Evolutionary conservation across 75 land plant genomes (phyloP).

Genomic region (Sequoiadendron giganteum): DNA sequence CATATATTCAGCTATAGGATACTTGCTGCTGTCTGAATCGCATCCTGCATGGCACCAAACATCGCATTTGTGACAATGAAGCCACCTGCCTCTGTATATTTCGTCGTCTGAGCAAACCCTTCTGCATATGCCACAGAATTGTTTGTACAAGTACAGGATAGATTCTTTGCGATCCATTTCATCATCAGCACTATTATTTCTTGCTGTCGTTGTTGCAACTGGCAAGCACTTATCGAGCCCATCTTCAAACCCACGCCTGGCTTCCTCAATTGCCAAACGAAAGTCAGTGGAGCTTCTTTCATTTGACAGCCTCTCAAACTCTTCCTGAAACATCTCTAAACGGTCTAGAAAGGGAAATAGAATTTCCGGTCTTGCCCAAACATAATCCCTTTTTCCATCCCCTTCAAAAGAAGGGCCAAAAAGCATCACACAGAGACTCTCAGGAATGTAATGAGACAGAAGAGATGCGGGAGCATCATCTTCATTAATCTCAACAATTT

Average conservation of each 20-base stretch:
- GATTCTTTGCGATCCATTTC: background rate
- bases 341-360: conserved; percentile 74
- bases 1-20: background rate
- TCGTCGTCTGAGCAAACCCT: background rate
- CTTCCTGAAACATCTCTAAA: conserved; percentile 55
- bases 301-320: background rate
- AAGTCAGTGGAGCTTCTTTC: conserved; percentile 68
- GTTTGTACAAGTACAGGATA: background rate
- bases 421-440: conserved; percentile 83
- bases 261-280: conserved; percentile 72
- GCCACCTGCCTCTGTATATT: background rate
- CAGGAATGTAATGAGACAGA: conserved; percentile 50
- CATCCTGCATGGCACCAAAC: background rate
- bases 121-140: background rate
- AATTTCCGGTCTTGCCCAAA: conserved; percentile 77
- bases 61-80: background rate
- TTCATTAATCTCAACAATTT: conserved; percentile 62
- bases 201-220: background rate
- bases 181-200: background rate
- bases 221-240: background rate
- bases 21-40: background rate
- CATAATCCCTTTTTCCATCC: conserved; percentile 79
- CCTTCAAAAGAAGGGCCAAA: conserved; percentile 66
- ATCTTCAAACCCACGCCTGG: conserved; percentile 28
- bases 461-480: conserved; percentile 65